A percentile compares a stretch with the other conserved stretches of the same genome.
phyloP scores from a whole-genome alignment of 192 early-diverging fungal species.

The Coemansia sp. region DNA sequence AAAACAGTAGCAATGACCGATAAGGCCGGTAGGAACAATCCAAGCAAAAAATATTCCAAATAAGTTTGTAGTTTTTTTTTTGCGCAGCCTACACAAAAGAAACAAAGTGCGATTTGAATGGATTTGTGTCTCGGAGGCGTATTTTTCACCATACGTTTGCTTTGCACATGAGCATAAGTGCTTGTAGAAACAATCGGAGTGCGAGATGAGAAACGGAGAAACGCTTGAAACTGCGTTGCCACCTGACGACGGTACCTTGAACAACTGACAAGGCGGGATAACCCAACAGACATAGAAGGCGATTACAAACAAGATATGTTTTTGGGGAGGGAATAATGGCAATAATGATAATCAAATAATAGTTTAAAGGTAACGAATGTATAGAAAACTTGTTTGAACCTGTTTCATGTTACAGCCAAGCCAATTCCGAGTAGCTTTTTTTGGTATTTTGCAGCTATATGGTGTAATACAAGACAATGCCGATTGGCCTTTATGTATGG shows the following conservation, averaged over 20 bases:
- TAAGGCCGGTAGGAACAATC: not conserved
- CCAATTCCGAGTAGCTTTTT: no score
- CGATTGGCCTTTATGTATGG: not conserved
- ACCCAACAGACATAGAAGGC: not conserved
- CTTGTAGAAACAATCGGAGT: not conserved
- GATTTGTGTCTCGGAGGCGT: not conserved
- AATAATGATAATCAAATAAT: not conserved
- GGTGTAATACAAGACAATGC: not conserved
- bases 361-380: not conserved
- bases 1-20: not conserved
- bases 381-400: no score
- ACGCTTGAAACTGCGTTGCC: not conserved
- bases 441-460: no score
- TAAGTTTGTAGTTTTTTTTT: not conserved
- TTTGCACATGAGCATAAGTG: constrained; percentile 1
- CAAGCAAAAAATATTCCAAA: not conserved
- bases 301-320: not conserved
- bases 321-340: not conserved
- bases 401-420: no score
- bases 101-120: not conserved
- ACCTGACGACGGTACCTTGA: not conserved
- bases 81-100: not conserved
- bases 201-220: constrained; percentile 2
- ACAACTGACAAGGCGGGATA: not conserved
- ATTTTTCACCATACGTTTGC: not conserved